Percentiles rank a stretch among this genome's conserved stretches.
These are phyloP conservation scores for Heterobasidion parviporum DNA, from an alignment of 1,284 basidiomycete genomes.

Conservation along the genomic window DNA sequence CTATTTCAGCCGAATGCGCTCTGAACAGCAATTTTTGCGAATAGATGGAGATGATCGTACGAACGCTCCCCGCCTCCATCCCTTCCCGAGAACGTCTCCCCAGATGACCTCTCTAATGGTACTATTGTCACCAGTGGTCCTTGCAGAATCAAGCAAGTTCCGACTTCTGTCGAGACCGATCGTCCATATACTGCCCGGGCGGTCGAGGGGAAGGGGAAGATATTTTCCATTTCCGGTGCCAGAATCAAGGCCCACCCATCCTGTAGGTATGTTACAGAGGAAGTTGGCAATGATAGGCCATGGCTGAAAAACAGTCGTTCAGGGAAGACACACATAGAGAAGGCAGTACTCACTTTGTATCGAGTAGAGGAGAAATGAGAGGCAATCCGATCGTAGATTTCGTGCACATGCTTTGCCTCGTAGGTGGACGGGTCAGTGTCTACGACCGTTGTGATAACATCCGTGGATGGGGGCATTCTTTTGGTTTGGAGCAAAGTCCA, in stretches of 20 bases:
- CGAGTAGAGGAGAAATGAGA: constrained; percentile 89
- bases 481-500: too few species aligned
- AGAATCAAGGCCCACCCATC: constrained; percentile 86
- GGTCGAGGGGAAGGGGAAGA: constrained; percentile 58
- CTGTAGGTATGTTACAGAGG: constrained; percentile 63
- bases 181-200: constrained; percentile 54
- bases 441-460: constrained; percentile 32
- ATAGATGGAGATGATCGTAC: constrained; percentile 39
- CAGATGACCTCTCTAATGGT: constrained; percentile 62
- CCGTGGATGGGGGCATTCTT: constrained; percentile 5
- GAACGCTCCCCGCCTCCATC: constrained; percentile 72
- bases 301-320: constrained; percentile 41
- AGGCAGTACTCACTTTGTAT: constrained; percentile 64
- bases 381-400: constrained; percentile 87
- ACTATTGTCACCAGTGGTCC: constrained; percentile 37
- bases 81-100: constrained; percentile 61
- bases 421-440: constrained; percentile 46
- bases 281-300: constrained; percentile 92
- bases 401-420: constrained; percentile 73
- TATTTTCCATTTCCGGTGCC: constrained; percentile 99
- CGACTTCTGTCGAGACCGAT: constrained; percentile 79
- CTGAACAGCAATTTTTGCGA: neutral
- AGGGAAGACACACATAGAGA: neutral
- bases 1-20: constrained; percentile 30
- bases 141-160: constrained; percentile 74